Percentiles rank a stretch among this genome's conserved stretches.
phyloP scores from a whole-genome alignment of 768 basidiomycete genomes.

The Bullera alba region DNA sequence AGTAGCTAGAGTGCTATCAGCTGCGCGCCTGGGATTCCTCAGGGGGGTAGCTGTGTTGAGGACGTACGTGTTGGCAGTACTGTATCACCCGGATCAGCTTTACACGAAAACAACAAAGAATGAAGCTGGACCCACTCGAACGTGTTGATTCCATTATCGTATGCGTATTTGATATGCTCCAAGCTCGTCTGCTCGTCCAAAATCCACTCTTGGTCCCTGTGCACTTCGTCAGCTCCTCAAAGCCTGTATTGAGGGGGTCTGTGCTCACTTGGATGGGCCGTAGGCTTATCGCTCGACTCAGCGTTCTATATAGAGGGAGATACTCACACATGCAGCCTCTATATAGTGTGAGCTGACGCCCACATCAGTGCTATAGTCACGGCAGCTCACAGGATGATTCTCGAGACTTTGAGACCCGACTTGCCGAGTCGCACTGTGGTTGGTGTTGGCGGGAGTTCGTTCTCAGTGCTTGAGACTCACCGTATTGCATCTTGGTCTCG shows the following conservation, averaged over 20 bases:
- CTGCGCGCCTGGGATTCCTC: no score
- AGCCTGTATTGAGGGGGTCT: background rate
- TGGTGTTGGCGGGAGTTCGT: no score
- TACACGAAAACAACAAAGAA: background rate
- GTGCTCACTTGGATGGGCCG: slow-evolving; percentile 3
- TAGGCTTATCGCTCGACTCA: slow-evolving; percentile 6
- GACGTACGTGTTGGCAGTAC: slow-evolving; percentile 32
- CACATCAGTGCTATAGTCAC: background rate
- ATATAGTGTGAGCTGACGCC: background rate
- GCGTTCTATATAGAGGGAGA: background rate
- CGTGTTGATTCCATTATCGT: slow-evolving; percentile 36
- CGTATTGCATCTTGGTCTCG: no score
- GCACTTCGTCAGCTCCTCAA: background rate
- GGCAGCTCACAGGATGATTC: background rate
- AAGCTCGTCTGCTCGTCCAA: slow-evolving; percentile 29
- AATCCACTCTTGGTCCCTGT: slow-evolving; percentile 7
- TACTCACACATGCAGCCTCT: slow-evolving; percentile 17
- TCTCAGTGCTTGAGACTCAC: no score
- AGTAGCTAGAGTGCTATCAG: background rate
- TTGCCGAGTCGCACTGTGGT: background rate
- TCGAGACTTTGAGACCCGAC: background rate
- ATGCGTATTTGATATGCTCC: slow-evolving; percentile 29
- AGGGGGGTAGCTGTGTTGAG: no score
- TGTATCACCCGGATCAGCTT: background rate
- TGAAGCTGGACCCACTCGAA: slow-evolving; percentile 4